Base-by-base conservation (phyloP, 306 rosid species). In the Vicia sativa region DNA sequence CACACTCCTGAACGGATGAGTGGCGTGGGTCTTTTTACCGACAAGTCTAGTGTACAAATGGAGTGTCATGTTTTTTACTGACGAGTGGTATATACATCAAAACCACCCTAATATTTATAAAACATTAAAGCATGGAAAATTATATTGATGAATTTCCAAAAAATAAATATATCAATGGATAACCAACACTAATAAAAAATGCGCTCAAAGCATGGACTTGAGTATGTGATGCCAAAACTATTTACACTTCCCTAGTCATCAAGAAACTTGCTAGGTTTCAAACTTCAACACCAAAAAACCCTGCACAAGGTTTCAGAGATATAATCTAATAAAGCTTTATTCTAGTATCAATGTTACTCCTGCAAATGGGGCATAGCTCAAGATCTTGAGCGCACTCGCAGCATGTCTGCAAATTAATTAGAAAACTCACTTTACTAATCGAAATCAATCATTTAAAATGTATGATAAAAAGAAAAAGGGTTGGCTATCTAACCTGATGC, bases 311-410 rank as follows among this genome's bases (percentile, higher is more conserved):
- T 69, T 65, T 34, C 59, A 60, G 56, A 38, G 58, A 38, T 25
- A 34, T 70, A 67, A 55, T 52, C 77, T 79, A 95, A 69, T 88
- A 95, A 61, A 95, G 99, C 79, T 73, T 87, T 72, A 90, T 88
- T 80, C 88, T 76, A 50, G 97, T 91, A 4, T 25, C 28, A 9
- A 91, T 95, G 73, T 55, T 29, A 75, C 88, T 73, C 68, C 97
- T 82, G 81, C 99, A 95, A 70, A 90, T 90, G 49, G 99, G 99
- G 81, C 99, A 95, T 56, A 28, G 60, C 57, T 81, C 77, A 35
- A 95, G 91, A 67, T 81, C 85, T 72, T 84, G 80, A 72, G 97
- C 99, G 9, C 99, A 95, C 41, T 81, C 95, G 26, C 91, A 88
- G 78, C 99, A 95, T 52, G 97, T 91, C 99, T 95, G 92, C 81